Percentiles rank a stretch among this genome's conserved stretches.
Evolutionary conservation across 768 basidiomycete genomes (phyloP).

Genomic region (Boletus rubescentipes): DNA sequence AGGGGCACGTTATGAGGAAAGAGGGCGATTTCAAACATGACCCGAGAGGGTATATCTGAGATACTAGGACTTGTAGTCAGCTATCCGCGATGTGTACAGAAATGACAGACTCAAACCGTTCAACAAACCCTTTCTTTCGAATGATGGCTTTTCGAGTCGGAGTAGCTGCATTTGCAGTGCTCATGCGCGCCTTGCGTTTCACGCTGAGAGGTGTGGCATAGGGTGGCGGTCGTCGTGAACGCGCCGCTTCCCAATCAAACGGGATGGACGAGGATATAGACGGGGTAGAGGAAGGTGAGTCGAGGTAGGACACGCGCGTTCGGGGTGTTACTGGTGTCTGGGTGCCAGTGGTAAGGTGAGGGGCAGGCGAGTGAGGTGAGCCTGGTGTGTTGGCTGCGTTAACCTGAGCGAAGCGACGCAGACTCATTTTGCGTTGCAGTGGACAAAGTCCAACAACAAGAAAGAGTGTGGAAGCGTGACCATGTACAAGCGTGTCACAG

Average conservation of each 20-base stretch:
- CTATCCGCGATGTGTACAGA: slow-evolving; percentile 3
- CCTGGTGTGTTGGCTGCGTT: slow-evolving; percentile 39
- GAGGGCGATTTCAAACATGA: slow-evolving; percentile 76
- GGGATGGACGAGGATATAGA: slow-evolving; percentile 75
- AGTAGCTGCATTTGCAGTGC: slow-evolving; percentile 23
- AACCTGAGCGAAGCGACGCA: slow-evolving; percentile 57
- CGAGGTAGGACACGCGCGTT: slow-evolving; percentile 50
- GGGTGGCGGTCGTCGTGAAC: slow-evolving; percentile 67
- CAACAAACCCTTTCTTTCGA: slow-evolving; percentile 61
- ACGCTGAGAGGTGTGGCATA: slow-evolving; percentile 60
- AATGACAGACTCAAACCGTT: slow-evolving; percentile 45
- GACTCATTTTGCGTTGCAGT: slow-evolving; percentile 40
- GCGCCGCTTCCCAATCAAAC: slow-evolving; percentile 87
- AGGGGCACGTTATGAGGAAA: slow-evolving; percentile 82
- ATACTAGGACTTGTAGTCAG: slow-evolving; percentile 43
- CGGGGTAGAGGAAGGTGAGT: slow-evolving; percentile 63
- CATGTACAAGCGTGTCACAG: slow-evolving; percentile 22
- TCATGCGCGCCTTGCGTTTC: slow-evolving; percentile 45
- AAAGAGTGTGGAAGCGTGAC: slow-evolving; percentile 19
- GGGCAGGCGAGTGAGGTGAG: slow-evolving; percentile 44
- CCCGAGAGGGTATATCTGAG: slow-evolving; percentile 61
- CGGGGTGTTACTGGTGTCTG: slow-evolving; percentile 46
- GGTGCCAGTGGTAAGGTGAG: slow-evolving; percentile 30
- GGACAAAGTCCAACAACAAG: slow-evolving; percentile 4
- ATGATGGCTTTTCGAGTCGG: slow-evolving; percentile 52